Base-by-base conservation (phyloP, 78 protist genomes). In the Parvularia atlantis region DNA sequence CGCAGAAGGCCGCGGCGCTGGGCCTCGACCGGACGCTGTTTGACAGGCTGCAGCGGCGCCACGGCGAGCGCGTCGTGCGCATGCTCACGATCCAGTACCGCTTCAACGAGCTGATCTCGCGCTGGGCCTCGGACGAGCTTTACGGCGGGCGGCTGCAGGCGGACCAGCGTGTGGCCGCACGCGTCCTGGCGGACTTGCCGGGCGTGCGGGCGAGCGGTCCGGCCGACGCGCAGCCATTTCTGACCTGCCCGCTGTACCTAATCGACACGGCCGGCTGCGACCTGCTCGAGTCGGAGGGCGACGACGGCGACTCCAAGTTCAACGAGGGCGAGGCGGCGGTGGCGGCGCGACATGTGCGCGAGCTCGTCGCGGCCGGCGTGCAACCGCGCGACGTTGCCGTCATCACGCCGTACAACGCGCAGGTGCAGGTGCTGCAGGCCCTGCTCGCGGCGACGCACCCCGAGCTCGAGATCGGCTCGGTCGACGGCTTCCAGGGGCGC, bases 401-500 rank as follows among this genome's bases (percentile, higher is more conserved):
- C 14, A 85, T 85, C 62, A 75, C 84, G 17, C 87, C 89, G 36
- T 85, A 86, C 76, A 54, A 65, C 30, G 91, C 80, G 30, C 91
- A 86, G 30, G 85, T 80, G 10, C n/a, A 20, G 24, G 28, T 24
- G 16, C 66, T 50, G 56, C 22, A 6, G 26, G 1, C 13, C 36
- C 14, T 1, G 30, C 60, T 44, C 41, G 7, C 62, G 19, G 62
- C 1, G 24, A 1, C 1, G n/a, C 44, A 50, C 59, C 4, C 30
- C 2, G 56, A 9, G 19, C 30, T 86, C 16, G 89, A 86, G 54
- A 52, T 86, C 0, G 80, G 81, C 53, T 75, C 87, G 13, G 91
- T 86, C 13, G 91, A 86, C 31, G 79, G 84, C 30, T 80, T 84
- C 58, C 91, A 86, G 37, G 91, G 91, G 7, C 60, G 86, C 26